Evolutionary conservation across 192 early-diverging fungal genomes (phyloP), one percentile per base, ranked within the genome.

Genomic region (Umbelopsis isabellina): DNA sequence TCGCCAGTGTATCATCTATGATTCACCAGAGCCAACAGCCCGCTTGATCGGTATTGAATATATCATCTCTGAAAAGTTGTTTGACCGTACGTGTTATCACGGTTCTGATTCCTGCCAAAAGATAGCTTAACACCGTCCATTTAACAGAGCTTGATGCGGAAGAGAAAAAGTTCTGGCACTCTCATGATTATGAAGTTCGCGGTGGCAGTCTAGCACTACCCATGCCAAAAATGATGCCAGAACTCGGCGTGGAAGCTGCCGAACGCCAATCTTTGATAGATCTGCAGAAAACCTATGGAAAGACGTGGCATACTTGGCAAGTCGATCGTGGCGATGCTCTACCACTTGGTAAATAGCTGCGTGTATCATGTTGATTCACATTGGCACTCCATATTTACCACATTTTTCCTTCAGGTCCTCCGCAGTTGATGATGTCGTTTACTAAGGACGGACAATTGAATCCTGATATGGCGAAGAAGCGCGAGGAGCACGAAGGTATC

Each of bases 151-250:
- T 86, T 11, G 67, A 72, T 33, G 82, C 76, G 8, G 68, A 82
- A 6, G 85, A 88, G 70, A 85, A 85, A 46, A 75, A 72, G 49
- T 85, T 73, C 67, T 88, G 87, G 87, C 87, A 86, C 69, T 87
- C 83, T 10, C 87, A 88, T 70, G 72, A 78, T 16, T 83, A 75
- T 67, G 87, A 88, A 72, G 81, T 86, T 50, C 77, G 83, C 47
- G 58, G 72, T 37, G 86, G 86, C 18, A 25, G 76, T 16, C 44
- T 85, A 11, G 75, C 74, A 18, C 50, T 79, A 30, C 74, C 79
- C 21, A 49, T 72, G 25, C 68, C 75, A 47, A 5, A 67, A 8
- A 37, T 81, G 58, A 69, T 82, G 25, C 75, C 86, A 12, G 65
- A 70, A 30, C 61, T 71, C 15, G 68, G 74, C 22, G 65, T 49